Conservation (phyloP, 2,329 filamentous ascomycete genomes). For the Fulvia fulva region DNA sequence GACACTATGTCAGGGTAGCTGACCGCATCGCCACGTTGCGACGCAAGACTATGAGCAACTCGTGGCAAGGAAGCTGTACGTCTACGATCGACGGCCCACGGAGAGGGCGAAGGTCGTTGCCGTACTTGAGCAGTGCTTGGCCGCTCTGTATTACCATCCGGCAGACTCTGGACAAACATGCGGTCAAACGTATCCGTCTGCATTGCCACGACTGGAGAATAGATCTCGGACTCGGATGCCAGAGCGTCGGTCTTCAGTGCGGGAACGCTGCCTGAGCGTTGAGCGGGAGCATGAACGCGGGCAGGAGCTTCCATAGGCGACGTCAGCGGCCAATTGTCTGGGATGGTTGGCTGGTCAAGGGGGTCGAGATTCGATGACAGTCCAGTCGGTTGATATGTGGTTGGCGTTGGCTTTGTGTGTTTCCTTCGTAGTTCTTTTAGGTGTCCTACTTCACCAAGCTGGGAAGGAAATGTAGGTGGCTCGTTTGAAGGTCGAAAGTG, state of each 20-base stretch:
- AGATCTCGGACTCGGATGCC: constrained; percentile 13
- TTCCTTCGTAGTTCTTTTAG: neutral
- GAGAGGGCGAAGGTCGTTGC: neutral
- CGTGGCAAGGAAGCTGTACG: constrained; percentile 12
- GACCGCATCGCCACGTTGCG: neutral
- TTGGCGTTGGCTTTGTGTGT: neutral
- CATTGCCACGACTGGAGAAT: constrained; percentile 22
- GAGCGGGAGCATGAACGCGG: neutral
- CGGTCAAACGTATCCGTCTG: constrained; percentile 31
- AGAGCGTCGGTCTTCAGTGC: neutral
- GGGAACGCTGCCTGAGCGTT: neutral
- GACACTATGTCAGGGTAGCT: constrained; percentile 13
- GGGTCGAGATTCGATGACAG: constrained; percentile 10
- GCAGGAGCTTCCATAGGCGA: neutral
- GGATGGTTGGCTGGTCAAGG: constrained; percentile 7
- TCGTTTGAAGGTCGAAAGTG: neutral
- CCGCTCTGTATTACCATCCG: constrained; percentile 6
- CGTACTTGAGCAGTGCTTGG: neutral
- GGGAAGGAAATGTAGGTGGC: neutral
- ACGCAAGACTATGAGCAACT: neutral
- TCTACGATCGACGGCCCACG: neutral
- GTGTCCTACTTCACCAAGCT: neutral
- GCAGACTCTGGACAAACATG: constrained; percentile 32
- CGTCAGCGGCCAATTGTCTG: constrained; percentile 26
- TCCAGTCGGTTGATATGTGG: constrained; percentile 9